These are phyloP conservation scores for Vaccinium macrocarpon DNA, from an alignment of 148 eudicot genomes.

Conservation along the genomic window DNA sequence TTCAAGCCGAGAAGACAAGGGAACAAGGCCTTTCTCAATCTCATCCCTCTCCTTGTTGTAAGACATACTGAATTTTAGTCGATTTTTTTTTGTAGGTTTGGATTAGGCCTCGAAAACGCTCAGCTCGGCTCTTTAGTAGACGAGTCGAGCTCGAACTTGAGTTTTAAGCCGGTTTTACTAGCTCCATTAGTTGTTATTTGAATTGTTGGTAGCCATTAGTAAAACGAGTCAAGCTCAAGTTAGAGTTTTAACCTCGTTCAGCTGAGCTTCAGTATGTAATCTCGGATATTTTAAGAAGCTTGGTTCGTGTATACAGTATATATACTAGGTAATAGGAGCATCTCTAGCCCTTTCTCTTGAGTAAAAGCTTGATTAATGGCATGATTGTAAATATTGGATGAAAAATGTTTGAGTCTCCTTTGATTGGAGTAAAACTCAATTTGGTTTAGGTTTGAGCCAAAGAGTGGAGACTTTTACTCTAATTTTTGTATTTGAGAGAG, in stretches of 20 bases:
- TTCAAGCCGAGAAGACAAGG: constrained; percentile 39
- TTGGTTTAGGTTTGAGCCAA: too few relatives aligned
- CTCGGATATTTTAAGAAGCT: background rate
- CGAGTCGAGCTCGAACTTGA: background rate
- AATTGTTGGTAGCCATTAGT: too few relatives aligned
- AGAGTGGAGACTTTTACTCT: too few relatives aligned
- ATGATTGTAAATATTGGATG: too few relatives aligned
- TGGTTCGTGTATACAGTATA: background rate
- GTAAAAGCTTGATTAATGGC: too few relatives aligned
- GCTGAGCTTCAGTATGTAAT: background rate
- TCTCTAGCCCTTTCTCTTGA: too few relatives aligned
- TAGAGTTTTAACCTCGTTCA: background rate
- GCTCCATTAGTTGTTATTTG: background rate
- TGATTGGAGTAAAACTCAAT: too few relatives aligned
- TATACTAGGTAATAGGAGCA: too few relatives aligned
- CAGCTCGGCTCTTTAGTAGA: background rate
- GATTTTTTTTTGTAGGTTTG: too few relatives aligned
- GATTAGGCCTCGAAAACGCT: too few relatives aligned
- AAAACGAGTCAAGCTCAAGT: background rate
- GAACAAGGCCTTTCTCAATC: constrained; percentile 25
- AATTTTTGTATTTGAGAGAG: too few relatives aligned
- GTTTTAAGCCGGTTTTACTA: background rate
- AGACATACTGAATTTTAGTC: background rate
- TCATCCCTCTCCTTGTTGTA: constrained; percentile 44
- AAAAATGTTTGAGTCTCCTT: too few relatives aligned